Evolutionary conservation across 1,139 yeast genomes (phyloP).

Genomic region (Kodamaea derodonti): DNA sequence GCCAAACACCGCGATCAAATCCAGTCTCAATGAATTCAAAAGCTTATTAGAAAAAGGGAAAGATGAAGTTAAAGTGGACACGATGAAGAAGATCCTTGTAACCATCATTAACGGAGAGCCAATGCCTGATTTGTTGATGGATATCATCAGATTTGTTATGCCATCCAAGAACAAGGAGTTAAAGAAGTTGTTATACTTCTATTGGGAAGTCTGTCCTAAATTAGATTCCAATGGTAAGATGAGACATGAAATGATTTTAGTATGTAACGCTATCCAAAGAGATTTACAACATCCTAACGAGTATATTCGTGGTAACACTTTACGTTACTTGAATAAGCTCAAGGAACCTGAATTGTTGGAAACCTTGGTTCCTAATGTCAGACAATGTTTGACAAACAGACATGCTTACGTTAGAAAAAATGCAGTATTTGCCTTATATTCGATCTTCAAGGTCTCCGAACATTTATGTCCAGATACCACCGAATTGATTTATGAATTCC

Average conservation of each 20-base stretch:
- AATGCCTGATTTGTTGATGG: slow-evolving; percentile 95
- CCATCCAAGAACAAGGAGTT: slow-evolving; percentile 89
- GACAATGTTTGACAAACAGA: slow-evolving; percentile 89
- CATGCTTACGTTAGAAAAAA: slow-evolving; percentile 98
- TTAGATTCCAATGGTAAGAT: slow-evolving; percentile 82
- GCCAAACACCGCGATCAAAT: slow-evolving; percentile 67
- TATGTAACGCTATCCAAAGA: slow-evolving; percentile 95
- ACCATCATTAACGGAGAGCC: slow-evolving; percentile 92
- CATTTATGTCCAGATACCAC: slow-evolving; percentile 94
- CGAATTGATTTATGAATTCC: slow-evolving; percentile 69
- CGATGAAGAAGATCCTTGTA: slow-evolving; percentile 85
- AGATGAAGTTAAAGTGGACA: slow-evolving; percentile 81
- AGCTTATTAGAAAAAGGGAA: slow-evolving; percentile 81
- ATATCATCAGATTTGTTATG: slow-evolving; percentile 94
- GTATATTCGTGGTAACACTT: slow-evolving; percentile 90
- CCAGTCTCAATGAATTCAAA: slow-evolving; percentile 74
- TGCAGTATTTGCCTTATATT: slow-evolving; percentile 86
- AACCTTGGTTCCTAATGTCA: slow-evolving; percentile 89
- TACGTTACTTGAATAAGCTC: slow-evolving; percentile 85
- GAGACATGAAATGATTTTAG: slow-evolving; percentile 98
- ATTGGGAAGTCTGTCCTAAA: slow-evolving; percentile 98
- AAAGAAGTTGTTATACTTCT: slow-evolving; percentile 88
- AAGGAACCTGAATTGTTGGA: slow-evolving; percentile 92
- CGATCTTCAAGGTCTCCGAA: slow-evolving; percentile 77
- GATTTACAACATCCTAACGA: slow-evolving; percentile 98